These are phyloP conservation scores for Cercospora zeina DNA, from an alignment of 2,329 filamentous ascomycete genomes.

Conservation along the genomic window DNA sequence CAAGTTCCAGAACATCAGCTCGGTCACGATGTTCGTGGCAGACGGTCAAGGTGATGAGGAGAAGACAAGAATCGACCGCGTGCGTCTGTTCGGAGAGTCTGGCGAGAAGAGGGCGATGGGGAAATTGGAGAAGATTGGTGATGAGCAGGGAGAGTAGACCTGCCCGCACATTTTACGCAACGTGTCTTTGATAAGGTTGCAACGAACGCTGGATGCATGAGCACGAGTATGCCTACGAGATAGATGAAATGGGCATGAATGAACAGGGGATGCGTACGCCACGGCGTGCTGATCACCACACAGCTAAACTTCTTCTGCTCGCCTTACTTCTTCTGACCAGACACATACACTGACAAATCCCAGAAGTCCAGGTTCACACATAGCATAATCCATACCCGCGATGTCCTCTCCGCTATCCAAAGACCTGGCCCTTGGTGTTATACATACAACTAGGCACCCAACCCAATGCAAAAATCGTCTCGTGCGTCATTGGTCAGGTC, in stretches of 20 bases:
- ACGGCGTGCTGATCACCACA: neutral
- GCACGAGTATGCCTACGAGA: neutral
- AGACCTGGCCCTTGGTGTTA: neutral
- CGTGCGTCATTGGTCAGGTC: no score
- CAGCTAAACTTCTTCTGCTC: neutral
- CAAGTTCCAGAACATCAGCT: slow-evolving; percentile 94
- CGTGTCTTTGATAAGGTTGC: neutral
- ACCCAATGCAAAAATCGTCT: no score
- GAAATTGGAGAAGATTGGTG: slow-evolving; percentile 90
- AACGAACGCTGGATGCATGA: neutral
- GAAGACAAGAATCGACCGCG: slow-evolving; percentile 77
- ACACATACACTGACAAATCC: neutral
- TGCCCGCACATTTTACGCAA: neutral
- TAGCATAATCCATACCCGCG: neutral
- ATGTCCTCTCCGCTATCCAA: neutral
- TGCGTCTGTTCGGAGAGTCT: slow-evolving; percentile 80
- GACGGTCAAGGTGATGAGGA: slow-evolving; percentile 79
- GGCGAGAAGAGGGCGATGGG: slow-evolving; percentile 92
- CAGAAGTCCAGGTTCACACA: neutral
- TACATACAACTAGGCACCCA: no score
- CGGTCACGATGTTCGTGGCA: slow-evolving; percentile 82
- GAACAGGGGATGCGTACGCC: neutral
- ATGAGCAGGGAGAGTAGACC: slow-evolving; percentile 53
- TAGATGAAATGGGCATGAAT: slow-evolving; percentile 1
- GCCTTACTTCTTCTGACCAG: neutral